Base-by-base conservation (phyloP, 2,329 filamentous ascomycete genomes). In the Aspergillus tamarii region DNA sequence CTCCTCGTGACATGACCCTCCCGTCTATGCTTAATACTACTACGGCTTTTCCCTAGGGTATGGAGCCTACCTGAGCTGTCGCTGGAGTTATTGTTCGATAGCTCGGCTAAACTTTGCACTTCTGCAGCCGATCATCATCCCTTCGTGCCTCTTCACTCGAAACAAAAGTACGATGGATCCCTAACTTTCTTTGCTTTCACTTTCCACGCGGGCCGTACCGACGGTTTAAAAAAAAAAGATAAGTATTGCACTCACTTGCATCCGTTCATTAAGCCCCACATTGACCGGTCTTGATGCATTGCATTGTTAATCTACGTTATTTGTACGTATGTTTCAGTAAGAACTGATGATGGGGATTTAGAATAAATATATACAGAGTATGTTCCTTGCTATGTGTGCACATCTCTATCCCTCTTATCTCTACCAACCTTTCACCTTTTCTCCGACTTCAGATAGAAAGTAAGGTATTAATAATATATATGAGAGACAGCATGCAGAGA, bases 121-220 rank as follows among this genome's bases (percentile, higher is more conserved):
- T 39, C 52, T 55, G 52, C 32, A 55, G 34, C 30, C 52, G 52
- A 39, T 39, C 50, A 9, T 30, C 32, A 36, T 54, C 52, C 32
- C 50, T n/a, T 11, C 26, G 12, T 50, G 9, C 10, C 26, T 52
- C 28, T 32, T 53, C 50, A 53, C 34, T 21, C 9, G 19, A 36
- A 54, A 23, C 60, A 63, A 60, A 63, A 54, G 61, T 60, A 63
- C 61, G n/a, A 48, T 57, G 52, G 52, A 39, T 36, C 16, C 52
- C 26, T 55, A 28, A 55, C 32, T 39, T 41, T 57, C 39, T 54
- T 63, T 30, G 28, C 39, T 32, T 30, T 52, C 36, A 61, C 53
- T 39, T 59, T 62, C 60, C 52, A 65, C 43, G 60, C 66, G 66
- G 63, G 61, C 66, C 62, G 66, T 67, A 60, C 62, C 62, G 66